phyloP scores from a whole-genome alignment of 805 yeast genomes.

The Candida peoriensis region DNA sequence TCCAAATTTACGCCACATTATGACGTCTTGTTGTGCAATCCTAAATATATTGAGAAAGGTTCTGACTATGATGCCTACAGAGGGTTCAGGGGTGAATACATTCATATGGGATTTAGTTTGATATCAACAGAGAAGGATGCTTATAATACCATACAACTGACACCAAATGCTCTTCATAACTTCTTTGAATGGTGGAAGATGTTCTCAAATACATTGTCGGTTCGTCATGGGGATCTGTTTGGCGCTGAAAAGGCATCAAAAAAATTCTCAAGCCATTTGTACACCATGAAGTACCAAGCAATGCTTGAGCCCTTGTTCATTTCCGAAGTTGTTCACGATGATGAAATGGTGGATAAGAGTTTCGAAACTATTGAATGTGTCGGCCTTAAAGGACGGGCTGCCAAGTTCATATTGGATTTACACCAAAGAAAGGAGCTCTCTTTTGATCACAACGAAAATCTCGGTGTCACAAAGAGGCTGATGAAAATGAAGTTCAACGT shows the following conservation, averaged over 20 bases:
- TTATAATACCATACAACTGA: conserved; percentile 71
- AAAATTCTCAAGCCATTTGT: conserved; percentile 71
- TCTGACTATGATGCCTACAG: conserved; percentile 69
- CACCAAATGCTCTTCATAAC: conserved; percentile 62
- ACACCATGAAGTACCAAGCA: conserved; percentile 76
- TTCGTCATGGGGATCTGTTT: conserved; percentile 70
- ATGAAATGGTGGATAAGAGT: conserved; percentile 33
- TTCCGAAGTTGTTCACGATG: conserved; percentile 63
- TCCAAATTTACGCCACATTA: conserved; percentile 54
- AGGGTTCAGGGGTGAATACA: conserved; percentile 76
- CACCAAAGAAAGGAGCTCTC: conserved; percentile 56
- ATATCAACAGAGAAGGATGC: conserved; percentile 35
- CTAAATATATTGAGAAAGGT: conserved; percentile 41
- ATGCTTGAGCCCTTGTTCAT: conserved; percentile 67
- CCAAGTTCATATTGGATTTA: conserved; percentile 53
- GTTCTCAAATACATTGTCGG: conserved; percentile 78
- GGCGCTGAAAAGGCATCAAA: conserved; percentile 47
- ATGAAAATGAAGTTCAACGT: conserved; percentile 57
- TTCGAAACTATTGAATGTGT: conserved; percentile 40
- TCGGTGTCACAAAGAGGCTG: conserved; percentile 40
- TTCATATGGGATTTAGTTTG: conserved; percentile 65
- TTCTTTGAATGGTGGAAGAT: conserved; percentile 85
- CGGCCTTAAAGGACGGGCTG: conserved; percentile 66
- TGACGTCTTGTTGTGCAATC: conserved; percentile 52
- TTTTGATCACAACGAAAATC: conserved; percentile 39